Base-by-base conservation (phyloP, 23 red algal species). In the Gracilariopsis chorda region DNA sequence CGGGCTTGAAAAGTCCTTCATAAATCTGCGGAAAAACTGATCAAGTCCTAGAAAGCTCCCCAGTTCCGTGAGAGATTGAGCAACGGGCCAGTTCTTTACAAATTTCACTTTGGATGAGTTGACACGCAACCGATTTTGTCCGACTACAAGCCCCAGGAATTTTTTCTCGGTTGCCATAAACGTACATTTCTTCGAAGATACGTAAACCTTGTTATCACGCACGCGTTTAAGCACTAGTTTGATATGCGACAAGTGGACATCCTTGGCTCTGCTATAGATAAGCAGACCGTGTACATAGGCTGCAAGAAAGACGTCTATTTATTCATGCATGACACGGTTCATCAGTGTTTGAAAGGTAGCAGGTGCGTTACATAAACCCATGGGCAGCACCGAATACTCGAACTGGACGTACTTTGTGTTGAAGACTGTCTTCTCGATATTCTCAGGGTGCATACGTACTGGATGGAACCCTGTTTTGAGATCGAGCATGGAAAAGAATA, bases 11-110 rank as follows among this genome's bases (percentile, higher is more conserved):
- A 87, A 72, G 4, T n/a, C 39, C 49, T 77, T 70, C 14, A 87
- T 71, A 19, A 87, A 87, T 7, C 61, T 58, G 13, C 82, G 4
- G 47, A 72, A 87, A 59, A 81, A 81, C 7, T 81, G 45, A 2
- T 59, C 20, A 20, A 81, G 45, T 58, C 40, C 76, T 3, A 81
- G 20, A 11, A 81, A 81, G 9, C 24, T 21, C 56, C 52, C 41
- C 2, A 81, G 28, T 12, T 81, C 76, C 3, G 6, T 62, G 5
- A 58, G 23, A n/a, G 10, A 59, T 27, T 35, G 2, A 2, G 76
- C 41, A 2, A 20, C 56, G 1, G 76, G 5, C 76, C 76, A 81
- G 4, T 58, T 5, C 21, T 36, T 20, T 12, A 81, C 52, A 59
- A 44, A 34, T 11, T 81, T 6, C 28, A 8, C 9, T n/a, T 35